Evolutionary conservation across 495 filamentous ascomycete genomes (phyloP).

Genomic region (Stereocaulon alpinum): DNA sequence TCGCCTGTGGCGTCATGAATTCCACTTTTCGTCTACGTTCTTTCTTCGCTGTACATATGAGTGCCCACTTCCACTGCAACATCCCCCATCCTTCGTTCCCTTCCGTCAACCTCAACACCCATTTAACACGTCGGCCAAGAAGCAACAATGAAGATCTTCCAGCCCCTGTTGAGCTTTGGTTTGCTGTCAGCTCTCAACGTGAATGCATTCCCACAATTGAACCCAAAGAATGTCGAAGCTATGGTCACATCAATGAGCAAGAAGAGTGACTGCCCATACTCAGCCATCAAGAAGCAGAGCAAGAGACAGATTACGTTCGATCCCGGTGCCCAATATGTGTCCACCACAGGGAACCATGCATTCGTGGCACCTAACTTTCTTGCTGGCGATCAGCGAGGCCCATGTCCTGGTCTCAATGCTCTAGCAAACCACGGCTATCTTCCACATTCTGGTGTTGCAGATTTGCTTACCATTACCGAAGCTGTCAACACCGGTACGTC

Average conservation of each 20-base stretch:
- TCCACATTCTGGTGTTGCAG: constrained; percentile 40
- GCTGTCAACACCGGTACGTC: constrained; percentile 19
- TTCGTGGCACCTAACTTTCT: constrained; percentile 29
- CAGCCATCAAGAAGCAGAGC: neutral
- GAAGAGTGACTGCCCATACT: neutral
- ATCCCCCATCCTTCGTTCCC: no score
- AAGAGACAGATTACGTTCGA: constrained; percentile 13
- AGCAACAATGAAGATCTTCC: neutral
- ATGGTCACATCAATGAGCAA: neutral
- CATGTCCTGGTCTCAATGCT: constrained; percentile 44
- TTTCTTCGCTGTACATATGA: no score
- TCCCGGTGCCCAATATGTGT: constrained; percentile 11
- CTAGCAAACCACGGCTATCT: constrained; percentile 46
- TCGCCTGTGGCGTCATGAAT: no score
- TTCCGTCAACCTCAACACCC: no score
- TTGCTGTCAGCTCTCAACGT: neutral
- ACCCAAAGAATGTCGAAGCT: neutral
- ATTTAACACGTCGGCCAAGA: neutral
- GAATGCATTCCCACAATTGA: constrained; percentile 6
- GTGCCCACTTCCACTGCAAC: no score
- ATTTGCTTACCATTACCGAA: constrained; percentile 29
- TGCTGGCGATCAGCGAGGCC: constrained; percentile 34
- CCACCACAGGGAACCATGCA: constrained; percentile 28
- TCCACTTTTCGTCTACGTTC: no score
- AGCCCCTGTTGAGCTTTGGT: neutral